Conservation (phyloP, 345 rosid genomes). For the Populus euphratica region DNA sequence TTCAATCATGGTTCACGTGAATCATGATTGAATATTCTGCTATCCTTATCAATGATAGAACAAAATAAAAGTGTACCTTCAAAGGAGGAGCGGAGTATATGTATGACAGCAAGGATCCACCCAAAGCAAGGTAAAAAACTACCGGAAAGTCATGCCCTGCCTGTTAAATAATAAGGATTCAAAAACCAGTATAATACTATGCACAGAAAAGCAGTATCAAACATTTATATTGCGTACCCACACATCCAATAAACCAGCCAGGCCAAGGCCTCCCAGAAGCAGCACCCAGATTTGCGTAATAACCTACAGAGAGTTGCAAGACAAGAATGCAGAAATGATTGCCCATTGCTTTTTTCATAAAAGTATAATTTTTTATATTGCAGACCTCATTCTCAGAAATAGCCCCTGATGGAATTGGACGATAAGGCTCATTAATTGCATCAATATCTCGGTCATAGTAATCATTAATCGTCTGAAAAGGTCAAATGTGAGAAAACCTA, state of each 20-base stretch:
- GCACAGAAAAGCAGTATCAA: constrained; percentile 7
- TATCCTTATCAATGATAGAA: not conserved
- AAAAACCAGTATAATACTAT: constrained; percentile 4
- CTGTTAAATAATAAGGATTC: constrained; percentile 42
- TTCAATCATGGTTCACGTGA: too few relatives aligned
- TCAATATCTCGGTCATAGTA: constrained; percentile 97
- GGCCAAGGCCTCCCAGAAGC: constrained; percentile 79
- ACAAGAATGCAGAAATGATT: not conserved
- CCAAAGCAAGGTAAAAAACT: constrained; percentile 82
- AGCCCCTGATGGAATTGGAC: constrained; percentile 94
- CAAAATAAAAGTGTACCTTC: constrained; percentile 49
- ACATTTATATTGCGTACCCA: constrained; percentile 61
- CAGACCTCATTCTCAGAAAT: constrained; percentile 86
- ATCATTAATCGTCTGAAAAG: constrained; percentile 76
- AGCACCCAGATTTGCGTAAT: constrained; percentile 84
- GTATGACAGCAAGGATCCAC: constrained; percentile 93
- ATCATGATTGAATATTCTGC: too few relatives aligned
- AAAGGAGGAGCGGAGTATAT: constrained; percentile 98
- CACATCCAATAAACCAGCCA: constrained; percentile 74
- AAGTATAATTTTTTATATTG: not conserved
- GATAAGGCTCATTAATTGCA: constrained; percentile 96
- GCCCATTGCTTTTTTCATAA: not conserved
- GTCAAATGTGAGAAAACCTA: constrained; percentile 13
- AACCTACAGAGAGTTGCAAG: constrained; percentile 50
- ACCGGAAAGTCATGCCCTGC: constrained; percentile 83